A percentile compares a stretch with the other conserved stretches of the same genome.
These are phyloP conservation scores for Backusella circina DNA, from an alignment of 192 early-diverging fungal species.

Conservation along the genomic window DNA sequence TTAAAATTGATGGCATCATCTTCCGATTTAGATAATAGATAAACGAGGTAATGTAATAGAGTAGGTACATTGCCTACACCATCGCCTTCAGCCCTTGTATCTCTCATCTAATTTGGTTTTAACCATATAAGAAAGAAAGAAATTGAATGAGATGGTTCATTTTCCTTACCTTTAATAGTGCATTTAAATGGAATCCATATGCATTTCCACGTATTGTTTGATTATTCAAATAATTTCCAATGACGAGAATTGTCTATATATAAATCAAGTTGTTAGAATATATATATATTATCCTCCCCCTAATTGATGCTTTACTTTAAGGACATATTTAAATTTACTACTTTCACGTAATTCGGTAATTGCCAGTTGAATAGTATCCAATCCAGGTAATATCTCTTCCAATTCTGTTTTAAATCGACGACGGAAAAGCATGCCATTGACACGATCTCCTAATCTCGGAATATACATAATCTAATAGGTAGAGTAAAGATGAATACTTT, in stretches of 20 bases:
- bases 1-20: constrained; percentile 42
- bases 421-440: constrained; percentile 52
- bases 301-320: constrained; percentile 39
- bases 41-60: constrained; percentile 51
- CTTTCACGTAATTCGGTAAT: constrained; percentile 44
- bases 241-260: constrained; percentile 45
- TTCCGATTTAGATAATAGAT: constrained; percentile 38
- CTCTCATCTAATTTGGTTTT: constrained; percentile 37
- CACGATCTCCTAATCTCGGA: constrained; percentile 46
- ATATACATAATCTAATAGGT: constrained; percentile 45
- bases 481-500: no score
- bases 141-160: not conserved
- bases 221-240: constrained; percentile 54
- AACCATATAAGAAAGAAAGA: not conserved
- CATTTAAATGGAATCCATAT: constrained; percentile 51
- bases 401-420: constrained; percentile 47
- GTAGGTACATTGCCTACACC: constrained; percentile 41
- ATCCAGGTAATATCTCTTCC: constrained; percentile 43
- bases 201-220: constrained; percentile 56
- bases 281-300: no score
- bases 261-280: not conserved
- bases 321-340: constrained; percentile 38
- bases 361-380: constrained; percentile 43
- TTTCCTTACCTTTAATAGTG: constrained; percentile 47
- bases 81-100: constrained; percentile 49